Conservation (phyloP, 306 rosid species). For the Carpinus fangiana region DNA sequence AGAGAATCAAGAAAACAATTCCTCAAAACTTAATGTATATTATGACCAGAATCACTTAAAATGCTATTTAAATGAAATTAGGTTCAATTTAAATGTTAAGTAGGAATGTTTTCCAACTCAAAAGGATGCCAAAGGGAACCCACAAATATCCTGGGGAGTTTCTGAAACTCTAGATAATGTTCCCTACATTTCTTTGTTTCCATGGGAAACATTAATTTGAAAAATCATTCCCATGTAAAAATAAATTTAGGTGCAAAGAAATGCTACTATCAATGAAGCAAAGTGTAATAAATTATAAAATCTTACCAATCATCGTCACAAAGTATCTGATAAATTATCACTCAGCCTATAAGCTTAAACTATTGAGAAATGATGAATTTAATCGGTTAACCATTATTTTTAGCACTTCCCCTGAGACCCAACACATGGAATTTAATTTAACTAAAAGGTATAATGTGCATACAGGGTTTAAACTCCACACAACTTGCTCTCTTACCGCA, state of each 20-base stretch:
- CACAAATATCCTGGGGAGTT: neutral
- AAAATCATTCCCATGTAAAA: neutral
- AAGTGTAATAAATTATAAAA: neutral
- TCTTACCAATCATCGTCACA: neutral
- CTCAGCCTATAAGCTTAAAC: too few relatives aligned
- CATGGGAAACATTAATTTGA: neutral
- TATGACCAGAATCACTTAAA: neutral
- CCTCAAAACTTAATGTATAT: neutral
- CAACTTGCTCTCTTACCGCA: too few relatives aligned
- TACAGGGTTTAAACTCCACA: too few relatives aligned
- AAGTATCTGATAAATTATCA: neutral
- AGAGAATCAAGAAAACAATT: neutral
- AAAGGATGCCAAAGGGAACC: neutral
- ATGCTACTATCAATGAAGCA: neutral
- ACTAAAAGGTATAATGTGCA: too few relatives aligned
- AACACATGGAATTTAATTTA: too few relatives aligned
- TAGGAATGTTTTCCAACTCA: neutral
- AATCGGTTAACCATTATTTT: too few relatives aligned
- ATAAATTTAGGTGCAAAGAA: neutral
- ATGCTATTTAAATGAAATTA: neutral
- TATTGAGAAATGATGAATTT: too few relatives aligned
- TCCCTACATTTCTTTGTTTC: neutral
- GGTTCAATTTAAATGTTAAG: neutral
- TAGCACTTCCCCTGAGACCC: too few relatives aligned
- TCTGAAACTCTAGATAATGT: neutral